These are phyloP conservation scores for Blastobotrys niveus DNA, from an alignment of 1,139 yeast species.

Conservation along the genomic window DNA sequence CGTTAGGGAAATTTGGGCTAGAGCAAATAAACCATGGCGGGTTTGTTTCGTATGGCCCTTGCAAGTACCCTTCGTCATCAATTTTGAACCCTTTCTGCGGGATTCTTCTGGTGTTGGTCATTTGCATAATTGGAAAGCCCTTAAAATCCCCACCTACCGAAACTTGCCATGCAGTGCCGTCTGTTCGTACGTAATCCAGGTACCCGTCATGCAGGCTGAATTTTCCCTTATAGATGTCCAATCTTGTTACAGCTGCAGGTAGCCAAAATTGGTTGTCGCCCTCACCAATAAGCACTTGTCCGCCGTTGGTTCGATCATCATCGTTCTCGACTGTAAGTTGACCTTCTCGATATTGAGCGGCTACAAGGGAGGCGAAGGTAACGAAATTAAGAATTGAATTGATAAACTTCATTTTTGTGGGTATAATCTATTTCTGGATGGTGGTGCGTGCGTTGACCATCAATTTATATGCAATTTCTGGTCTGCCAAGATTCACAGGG, in stretches of 20 bases:
- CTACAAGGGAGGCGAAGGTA: no score
- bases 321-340: not conserved
- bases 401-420: no score
- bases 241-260: not conserved
- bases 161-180: not conserved
- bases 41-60: not conserved
- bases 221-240: not conserved
- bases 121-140: not conserved
- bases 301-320: not conserved
- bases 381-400: no score
- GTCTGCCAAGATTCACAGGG: no score
- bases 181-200: not conserved
- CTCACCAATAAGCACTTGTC: not conserved
- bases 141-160: not conserved
- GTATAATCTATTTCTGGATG: no score
- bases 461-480: no score
- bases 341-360: not conserved
- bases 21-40: not conserved
- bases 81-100: conserved; percentile 1
- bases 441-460: no score
- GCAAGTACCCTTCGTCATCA: not conserved
- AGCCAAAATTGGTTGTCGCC: not conserved
- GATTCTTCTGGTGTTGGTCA: not conserved
- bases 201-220: not conserved
- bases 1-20: not conserved